phyloP scores from a whole-genome alignment of 768 basidiomycete species.

The Mycena maculata region DNA sequence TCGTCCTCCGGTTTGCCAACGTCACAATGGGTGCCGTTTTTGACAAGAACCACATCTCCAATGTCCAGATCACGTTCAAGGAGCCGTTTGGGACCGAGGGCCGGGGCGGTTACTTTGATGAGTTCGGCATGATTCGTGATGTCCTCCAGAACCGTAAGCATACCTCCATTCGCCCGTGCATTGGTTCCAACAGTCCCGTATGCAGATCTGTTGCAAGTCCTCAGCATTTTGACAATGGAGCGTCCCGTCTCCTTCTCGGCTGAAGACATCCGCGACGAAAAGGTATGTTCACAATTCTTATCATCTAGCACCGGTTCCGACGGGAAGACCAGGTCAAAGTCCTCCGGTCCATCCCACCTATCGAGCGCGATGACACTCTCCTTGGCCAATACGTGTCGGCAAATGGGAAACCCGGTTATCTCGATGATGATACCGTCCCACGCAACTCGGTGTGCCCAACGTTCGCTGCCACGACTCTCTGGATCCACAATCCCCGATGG shows the following conservation, averaged over 20 bases:
- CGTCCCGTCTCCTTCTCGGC: constrained; percentile 96
- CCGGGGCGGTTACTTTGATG: constrained; percentile 99
- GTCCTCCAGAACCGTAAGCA: constrained; percentile 96
- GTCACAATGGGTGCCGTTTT: constrained; percentile 87
- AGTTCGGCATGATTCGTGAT: constrained; percentile 99
- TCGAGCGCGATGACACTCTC: constrained; percentile 81
- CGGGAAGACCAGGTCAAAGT: constrained; percentile 86
- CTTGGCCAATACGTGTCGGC: constrained; percentile 94
- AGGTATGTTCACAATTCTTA: constrained; percentile 63
- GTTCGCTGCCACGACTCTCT: constrained; percentile 89
- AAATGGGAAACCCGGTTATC: constrained; percentile 97
- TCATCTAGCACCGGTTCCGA: constrained; percentile 6
- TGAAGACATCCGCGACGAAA: constrained; percentile 98
- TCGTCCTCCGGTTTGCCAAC: constrained; percentile 96
- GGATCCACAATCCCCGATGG: constrained; percentile 97
- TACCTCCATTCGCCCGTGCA: constrained; percentile 25
- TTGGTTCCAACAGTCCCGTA: constrained; percentile 33
- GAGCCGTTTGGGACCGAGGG: constrained; percentile 99
- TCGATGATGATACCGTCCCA: constrained; percentile 96
- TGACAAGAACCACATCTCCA: constrained; percentile 97
- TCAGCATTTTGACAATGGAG: constrained; percentile 97
- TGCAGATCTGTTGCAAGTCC: constrained; percentile 95
- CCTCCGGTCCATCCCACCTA: constrained; percentile 88
- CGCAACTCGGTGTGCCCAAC: constrained; percentile 94
- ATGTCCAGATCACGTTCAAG: constrained; percentile 99